Base-by-base conservation (phyloP, 129 eudicot species). In the Oenanthe sinensis region DNA sequence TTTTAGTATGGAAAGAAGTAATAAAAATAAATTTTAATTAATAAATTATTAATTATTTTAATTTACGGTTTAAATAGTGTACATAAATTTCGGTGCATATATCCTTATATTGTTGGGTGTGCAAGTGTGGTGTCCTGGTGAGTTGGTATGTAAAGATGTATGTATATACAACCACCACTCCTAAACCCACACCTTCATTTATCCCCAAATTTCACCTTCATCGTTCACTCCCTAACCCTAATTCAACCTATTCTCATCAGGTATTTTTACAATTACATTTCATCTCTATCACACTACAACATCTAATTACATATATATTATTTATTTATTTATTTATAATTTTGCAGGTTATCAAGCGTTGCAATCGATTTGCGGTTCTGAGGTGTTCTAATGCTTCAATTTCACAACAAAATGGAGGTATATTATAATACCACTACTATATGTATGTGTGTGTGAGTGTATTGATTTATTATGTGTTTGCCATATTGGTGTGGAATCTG, bases 361-460 rank as follows among this genome's bases (percentile, higher is more conserved):
- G 24, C 40, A 74, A 77, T 76, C 72, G 80, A 26, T 28, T 68
- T 33, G 58, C 74, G 60, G 43, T 82, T 76, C 75, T 79, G 52
- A 30, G 80, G 12, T 77, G 75, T 79, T 79, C 88, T 63, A 83
- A 24, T 70, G 92, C 90, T 78, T 80, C 82, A 44, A 69, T 81
- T 81, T 82, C 96, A 19, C 48, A 77, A 40, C 83, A 83, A 80
- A 50, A 67, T n/a, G 87, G 85, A 77, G 92, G 96, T 86, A 47
- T 37, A 67, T 42, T 43, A 13, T 9, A 0, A 0, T 6, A n/a
- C 13, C 1, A 19, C 14, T 37, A 71, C 1, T 70, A n/a, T 44
- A 3, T 30, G 28, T 72, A 0, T 43, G 0, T 42, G 14, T 20
- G 33, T 22, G 42, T 39, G 42, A 39, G 42, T 39, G 11, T 43